A percentile compares a stretch with the other conserved stretches of the same genome.
These are phyloP conservation scores for Lepiota brunneoincarnata DNA, from an alignment of 768 basidiomycete genomes.

Conservation along the genomic window DNA sequence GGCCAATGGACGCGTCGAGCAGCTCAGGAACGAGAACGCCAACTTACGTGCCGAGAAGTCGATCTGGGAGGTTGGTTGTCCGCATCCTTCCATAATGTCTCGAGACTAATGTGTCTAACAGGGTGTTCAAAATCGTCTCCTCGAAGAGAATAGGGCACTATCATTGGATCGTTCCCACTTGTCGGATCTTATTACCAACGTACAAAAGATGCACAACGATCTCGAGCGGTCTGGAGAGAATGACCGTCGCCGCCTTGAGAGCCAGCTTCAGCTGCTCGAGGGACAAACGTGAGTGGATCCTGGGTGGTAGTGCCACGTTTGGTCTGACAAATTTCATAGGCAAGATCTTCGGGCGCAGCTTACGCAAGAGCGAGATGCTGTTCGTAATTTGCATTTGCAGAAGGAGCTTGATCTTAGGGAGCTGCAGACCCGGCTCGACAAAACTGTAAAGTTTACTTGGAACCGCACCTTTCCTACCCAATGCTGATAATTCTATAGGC, in stretches of 20 bases:
- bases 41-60: conserved; percentile 92
- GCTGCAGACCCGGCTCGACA: conserved; percentile 69
- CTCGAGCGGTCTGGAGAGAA: conserved; percentile 81
- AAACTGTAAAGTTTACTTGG: conserved; percentile 45
- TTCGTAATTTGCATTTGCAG: conserved; percentile 73
- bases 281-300: conserved; percentile 60
- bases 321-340: conserved; percentile 31
- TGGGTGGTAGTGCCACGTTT: neutral
- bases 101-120: conserved; percentile 23
- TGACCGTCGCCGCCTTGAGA: conserved; percentile 78
- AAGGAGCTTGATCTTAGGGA: conserved; percentile 81
- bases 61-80: conserved; percentile 76
- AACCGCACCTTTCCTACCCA: neutral
- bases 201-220: conserved; percentile 89
- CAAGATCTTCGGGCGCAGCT: conserved; percentile 74
- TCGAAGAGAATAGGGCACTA: conserved; percentile 81
- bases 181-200: conserved; percentile 83
- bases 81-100: neutral
- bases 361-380: conserved; percentile 67
- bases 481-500: conserved; percentile 36
- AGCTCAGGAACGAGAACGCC: conserved; percentile 80
- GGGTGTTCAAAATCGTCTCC: conserved; percentile 77
- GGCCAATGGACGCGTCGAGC: conserved; percentile 62
- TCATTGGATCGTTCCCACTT: conserved; percentile 81
- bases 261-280: conserved; percentile 74